A percentile compares a stretch with the other conserved stretches of the same genome.
Evolutionary conservation across 1,284 basidiomycete species (phyloP).

Genomic region (Ceratobasidium sp.): DNA sequence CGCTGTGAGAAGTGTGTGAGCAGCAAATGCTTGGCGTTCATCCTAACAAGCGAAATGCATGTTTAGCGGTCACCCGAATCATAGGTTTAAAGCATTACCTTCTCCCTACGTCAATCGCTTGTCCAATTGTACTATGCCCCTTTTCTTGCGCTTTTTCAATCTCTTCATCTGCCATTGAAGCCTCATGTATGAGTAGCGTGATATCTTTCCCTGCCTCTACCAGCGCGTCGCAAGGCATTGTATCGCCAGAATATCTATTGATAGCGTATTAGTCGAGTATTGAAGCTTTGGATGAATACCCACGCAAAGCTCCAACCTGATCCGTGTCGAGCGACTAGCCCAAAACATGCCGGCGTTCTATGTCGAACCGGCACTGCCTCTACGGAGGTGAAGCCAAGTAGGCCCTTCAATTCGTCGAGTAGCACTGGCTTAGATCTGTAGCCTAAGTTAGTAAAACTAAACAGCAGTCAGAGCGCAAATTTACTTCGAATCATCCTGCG

Average conservation of each 20-base stretch:
- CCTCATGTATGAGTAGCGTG: slow-evolving; percentile 93
- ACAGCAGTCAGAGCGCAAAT: neutral
- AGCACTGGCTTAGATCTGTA: slow-evolving; percentile 9
- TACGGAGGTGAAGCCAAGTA: slow-evolving; percentile 33
- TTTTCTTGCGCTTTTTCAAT: slow-evolving; percentile 77
- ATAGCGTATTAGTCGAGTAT: slow-evolving; percentile 38
- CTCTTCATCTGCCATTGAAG: slow-evolving; percentile 87
- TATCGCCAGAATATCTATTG: slow-evolving; percentile 87
- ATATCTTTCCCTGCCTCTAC: slow-evolving; percentile 76
- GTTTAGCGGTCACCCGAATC: neutral
- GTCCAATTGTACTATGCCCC: slow-evolving; percentile 90
- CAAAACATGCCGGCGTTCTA: slow-evolving; percentile 75
- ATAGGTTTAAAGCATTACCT: slow-evolving; percentile 62
- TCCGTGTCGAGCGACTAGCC: slow-evolving; percentile 74
- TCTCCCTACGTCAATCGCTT: slow-evolving; percentile 84
- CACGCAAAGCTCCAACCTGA: slow-evolving; percentile 89
- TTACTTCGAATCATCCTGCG: neutral
- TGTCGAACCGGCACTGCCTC: slow-evolving; percentile 61
- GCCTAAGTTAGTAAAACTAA: neutral
- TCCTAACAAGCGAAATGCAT: slow-evolving; percentile 63
- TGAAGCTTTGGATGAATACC: slow-evolving; percentile 55
- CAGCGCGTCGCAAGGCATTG: slow-evolving; percentile 80
- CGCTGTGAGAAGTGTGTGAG: slow-evolving; percentile 97
- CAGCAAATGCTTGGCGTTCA: slow-evolving; percentile 85
- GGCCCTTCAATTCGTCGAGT: slow-evolving; percentile 16